Evolutionary conservation across 2,329 filamentous ascomycete genomes (phyloP).

Genomic region (Fusarium fracticaudum): DNA sequence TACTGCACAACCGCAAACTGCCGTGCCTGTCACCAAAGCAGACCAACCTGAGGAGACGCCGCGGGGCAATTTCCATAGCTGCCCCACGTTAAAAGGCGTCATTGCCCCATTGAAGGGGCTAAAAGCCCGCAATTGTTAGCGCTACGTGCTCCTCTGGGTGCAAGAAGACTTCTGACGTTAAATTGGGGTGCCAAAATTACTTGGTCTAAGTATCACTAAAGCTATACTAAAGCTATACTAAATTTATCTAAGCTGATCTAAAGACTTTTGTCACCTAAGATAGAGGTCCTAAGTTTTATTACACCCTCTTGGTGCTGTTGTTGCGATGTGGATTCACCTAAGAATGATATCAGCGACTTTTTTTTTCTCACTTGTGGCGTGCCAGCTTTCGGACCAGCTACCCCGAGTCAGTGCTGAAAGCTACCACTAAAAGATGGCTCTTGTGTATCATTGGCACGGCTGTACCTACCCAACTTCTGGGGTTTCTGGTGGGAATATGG

Average conservation of each 20-base stretch:
- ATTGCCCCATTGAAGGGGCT: slow-evolving; percentile 31
- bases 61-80: slow-evolving; percentile 8
- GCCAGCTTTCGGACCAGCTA: not conserved
- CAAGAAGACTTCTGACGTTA: no score
- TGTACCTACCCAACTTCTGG: not conserved
- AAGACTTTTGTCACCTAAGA: no score
- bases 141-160: not conserved
- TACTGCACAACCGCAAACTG: not conserved
- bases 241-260: no score
- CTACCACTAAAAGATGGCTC: not conserved
- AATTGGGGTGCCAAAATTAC: no score
- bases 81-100: slow-evolving; percentile 21
- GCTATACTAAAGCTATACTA: no score
- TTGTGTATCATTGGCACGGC: slow-evolving; percentile 19
- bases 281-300: no score
- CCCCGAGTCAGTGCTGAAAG: not conserved
- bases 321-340: slow-evolving; percentile 1
- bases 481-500: not conserved
- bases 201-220: no score
- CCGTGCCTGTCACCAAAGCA: slow-evolving; percentile 10
- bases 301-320: not conserved
- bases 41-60: not conserved
- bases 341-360: slow-evolving; percentile 32
- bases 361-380: not conserved
- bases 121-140: slow-evolving; percentile 20